Evolutionary conservation across 371 early-diverging fungal genomes (phyloP), one percentile per base, ranked within the genome.

Genomic region (Amoeboradix gromovi): DNA sequence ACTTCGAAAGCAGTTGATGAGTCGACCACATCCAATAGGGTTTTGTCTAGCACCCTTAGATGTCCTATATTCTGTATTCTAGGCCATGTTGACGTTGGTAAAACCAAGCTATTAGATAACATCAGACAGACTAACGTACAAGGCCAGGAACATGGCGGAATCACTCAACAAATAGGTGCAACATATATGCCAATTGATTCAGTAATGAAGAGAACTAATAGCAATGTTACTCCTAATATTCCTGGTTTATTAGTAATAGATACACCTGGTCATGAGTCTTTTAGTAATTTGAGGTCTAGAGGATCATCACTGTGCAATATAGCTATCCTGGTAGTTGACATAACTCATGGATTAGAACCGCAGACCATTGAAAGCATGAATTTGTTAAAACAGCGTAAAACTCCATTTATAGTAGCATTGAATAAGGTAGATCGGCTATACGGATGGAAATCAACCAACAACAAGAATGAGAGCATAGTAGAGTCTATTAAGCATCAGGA

Each of bases 111-210:
- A 68, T 82, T 99, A 70, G 99, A 99, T 82, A 97, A 96, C 83
- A 90, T 99, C 77, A 86, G 99, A 72, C 98, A 99, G 76, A 97
- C 98, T 66, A 95, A 98, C 78, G 98, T 99, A 28, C 99, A 99
- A 80, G 98, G 91, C 72, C 91, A 92, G 71, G 99, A 99, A 86
- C 99, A 98, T 68, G 99, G 99, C 74, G 99, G 99, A 78, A 99
- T 99, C 77, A 99, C 99, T 30, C 99, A 99, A 79, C 99, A 99
- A 77, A 99, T 99, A 72, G 99, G 99, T 79, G 99, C 99, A 30
- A 99, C 99, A 28, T 99, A 91, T 81, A 98, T 99, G 87, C 99
- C 99, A 28, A 81, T 88, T 69, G 87, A 90, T 31, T 90, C 92
- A 32, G 89, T 99, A 74, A 82, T 81, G 74, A 80, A 84, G 73